Evolutionary conservation across 2,329 filamentous ascomycete genomes (phyloP), one percentile per base, ranked within the genome.

Genomic region (Orbilia quercus): DNA sequence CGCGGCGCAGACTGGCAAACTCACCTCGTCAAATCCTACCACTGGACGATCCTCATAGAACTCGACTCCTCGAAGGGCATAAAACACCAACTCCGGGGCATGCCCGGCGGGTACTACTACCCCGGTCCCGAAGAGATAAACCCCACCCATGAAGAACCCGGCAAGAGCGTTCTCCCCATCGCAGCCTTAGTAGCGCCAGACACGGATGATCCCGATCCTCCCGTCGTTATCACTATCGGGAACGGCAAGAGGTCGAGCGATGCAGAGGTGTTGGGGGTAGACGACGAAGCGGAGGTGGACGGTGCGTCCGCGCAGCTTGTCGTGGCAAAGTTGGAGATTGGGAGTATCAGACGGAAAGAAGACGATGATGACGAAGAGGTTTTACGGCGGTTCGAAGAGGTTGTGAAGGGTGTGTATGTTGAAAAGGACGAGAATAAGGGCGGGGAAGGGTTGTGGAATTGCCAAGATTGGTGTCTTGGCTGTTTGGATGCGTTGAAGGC

Each of bases 81-180:
- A 16, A 67, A 67, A 31, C 63, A 67, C 36, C 63, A 67, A 22
- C 54, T 67, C 16, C 44, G 63, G 36, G 63, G 63, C 45, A 67
- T 59, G 63, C 63, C 63, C 1, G 63, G 63, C 7, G 45, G 23
- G 6, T 67, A 67, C 45, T 67, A 53, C n/a, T 67, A 59, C n/a
- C 34, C 45, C n/a, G 63, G 63, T 1, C 63, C 63, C n/a, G 63
- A 67, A 16, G 63, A 48, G 1, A 18, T 20, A 1, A 45, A 59
- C 47, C 44, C 63, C 11, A 45, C 23, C 1, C 25, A 12, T 28
- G 63, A 59, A 38, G 45, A 59, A 25, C 63, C 63, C 3, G 63
- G 53, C 23, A 51, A 28, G 31, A 53, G 23, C 36, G 25, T 67
- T 14, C 36, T 18, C 9, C 40, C 40, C 16, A 45, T 28, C 11